Percentiles rank a stretch among this genome's conserved stretches.
Conservation (phyloP, 305 asterid genomes). For the Coffea humblotiana region DNA sequence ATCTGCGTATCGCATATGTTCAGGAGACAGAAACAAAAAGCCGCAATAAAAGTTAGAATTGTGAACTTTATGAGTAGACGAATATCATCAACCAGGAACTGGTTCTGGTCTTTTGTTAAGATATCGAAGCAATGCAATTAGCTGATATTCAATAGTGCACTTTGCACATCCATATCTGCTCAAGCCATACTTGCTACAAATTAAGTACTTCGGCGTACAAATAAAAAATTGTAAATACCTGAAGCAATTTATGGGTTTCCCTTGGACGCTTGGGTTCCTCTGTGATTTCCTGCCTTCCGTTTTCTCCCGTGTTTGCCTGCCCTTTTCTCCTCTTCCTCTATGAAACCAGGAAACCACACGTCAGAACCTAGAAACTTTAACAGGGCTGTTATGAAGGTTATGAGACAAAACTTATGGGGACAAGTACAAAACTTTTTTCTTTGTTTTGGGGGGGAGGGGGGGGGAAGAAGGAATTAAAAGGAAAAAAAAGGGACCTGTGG, state of each 20-base stretch:
- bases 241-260: slow-evolving; percentile 95
- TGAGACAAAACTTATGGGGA: neutral
- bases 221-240: slow-evolving; percentile 40
- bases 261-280: slow-evolving; percentile 68
- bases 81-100: neutral
- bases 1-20: neutral
- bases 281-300: slow-evolving; percentile 27
- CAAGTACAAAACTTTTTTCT: neutral
- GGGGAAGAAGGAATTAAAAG: neutral
- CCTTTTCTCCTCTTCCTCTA: slow-evolving; percentile 64
- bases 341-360: slow-evolving; percentile 10
- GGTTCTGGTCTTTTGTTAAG: neutral
- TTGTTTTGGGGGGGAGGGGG: too few relatives aligned
- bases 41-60: neutral
- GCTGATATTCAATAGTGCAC: neutral
- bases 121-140: neutral
- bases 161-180: neutral
- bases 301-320: slow-evolving; percentile 35
- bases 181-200: neutral
- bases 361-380: neutral
- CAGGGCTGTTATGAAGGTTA: neutral
- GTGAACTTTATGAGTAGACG: neutral
- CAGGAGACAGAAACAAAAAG: neutral
- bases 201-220: neutral
- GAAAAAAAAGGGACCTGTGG: slow-evolving; percentile 49